phyloP scores from a whole-genome alignment of 805 yeast species.

The Lachancea lanzarotensis region DNA sequence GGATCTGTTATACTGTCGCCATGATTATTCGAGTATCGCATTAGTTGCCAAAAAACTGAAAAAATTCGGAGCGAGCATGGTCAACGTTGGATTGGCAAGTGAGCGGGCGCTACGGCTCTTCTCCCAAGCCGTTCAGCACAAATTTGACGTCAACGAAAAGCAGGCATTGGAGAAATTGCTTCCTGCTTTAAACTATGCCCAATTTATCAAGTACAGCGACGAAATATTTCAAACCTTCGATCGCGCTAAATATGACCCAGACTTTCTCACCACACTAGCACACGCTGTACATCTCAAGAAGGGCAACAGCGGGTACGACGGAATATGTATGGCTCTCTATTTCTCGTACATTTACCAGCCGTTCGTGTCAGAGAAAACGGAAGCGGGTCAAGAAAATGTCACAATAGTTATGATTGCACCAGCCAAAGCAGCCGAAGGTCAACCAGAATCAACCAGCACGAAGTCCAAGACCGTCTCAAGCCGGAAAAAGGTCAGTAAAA shows the following conservation, averaged over 20 bases:
- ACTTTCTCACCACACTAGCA: constrained; percentile 19
- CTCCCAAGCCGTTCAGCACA: constrained; percentile 16
- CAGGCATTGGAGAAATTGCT: constrained; percentile 23
- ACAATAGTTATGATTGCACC: background rate
- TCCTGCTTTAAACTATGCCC: constrained; percentile 23
- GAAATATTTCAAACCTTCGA: constrained; percentile 17
- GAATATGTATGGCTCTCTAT: constrained; percentile 25
- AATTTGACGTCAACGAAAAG: constrained; percentile 22
- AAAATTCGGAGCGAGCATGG: constrained; percentile 70
- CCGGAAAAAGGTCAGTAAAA: constrained; percentile 31
- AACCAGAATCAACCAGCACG: background rate
- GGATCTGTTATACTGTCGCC: constrained; percentile 43
- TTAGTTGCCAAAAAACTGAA: constrained; percentile 68
- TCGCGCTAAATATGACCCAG: constrained; percentile 13
- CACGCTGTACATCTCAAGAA: constrained; percentile 28
- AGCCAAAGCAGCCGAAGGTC: background rate
- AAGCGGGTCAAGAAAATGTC: background rate
- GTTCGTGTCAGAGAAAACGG: constrained; percentile 4
- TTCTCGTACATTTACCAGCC: constrained; percentile 29
- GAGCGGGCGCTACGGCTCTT: constrained; percentile 24
- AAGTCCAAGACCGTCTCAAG: constrained; percentile 11
- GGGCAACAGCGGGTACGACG: constrained; percentile 29
- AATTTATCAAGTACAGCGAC: constrained; percentile 20
- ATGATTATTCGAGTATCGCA: constrained; percentile 55
- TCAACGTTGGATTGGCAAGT: constrained; percentile 31